phyloP scores from a whole-genome alignment of 2,329 filamentous ascomycete genomes.

The Cytospora mali region DNA sequence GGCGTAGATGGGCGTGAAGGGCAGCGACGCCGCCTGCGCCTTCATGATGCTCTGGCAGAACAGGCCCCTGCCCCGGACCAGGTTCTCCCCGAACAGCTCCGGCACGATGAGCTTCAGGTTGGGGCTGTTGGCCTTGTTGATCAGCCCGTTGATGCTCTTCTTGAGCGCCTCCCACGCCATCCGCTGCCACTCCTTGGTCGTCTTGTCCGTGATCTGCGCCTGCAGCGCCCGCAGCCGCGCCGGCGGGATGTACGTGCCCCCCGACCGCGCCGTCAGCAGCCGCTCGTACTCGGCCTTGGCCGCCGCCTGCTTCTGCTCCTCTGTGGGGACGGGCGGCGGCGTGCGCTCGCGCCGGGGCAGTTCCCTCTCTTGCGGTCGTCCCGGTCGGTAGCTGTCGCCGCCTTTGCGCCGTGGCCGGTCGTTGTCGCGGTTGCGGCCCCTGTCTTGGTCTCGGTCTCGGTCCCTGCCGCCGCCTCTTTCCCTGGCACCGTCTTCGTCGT shows the following conservation, averaged over 20 bases:
- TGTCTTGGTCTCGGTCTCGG: slow-evolving; percentile 34
- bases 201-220: slow-evolving; percentile 95
- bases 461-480: slow-evolving; percentile 36
- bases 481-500: slow-evolving; percentile 33
- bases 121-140: slow-evolving; percentile 98
- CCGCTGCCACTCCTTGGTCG: slow-evolving; percentile 94
- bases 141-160: slow-evolving; percentile 97
- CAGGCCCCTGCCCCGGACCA: slow-evolving; percentile 85
- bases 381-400: slow-evolving; percentile 54
- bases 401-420: slow-evolving; percentile 44
- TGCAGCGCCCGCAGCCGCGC: slow-evolving; percentile 88
- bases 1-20: slow-evolving; percentile 95
- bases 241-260: slow-evolving; percentile 94
- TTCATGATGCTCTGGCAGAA: slow-evolving; percentile 99
- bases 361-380: slow-evolving; percentile 4
- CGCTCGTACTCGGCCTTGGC: slow-evolving; percentile 94
- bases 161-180: slow-evolving; percentile 99
- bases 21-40: slow-evolving; percentile 91
- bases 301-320: slow-evolving; percentile 83
- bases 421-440: slow-evolving; percentile 29
- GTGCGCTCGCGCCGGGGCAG: slow-evolving; percentile 35
- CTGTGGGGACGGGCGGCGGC: slow-evolving; percentile 55
- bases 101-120: slow-evolving; percentile 98
- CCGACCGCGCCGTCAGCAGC: slow-evolving; percentile 87
- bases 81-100: slow-evolving; percentile 92